These are phyloP conservation scores for Nasturtium officinale DNA, from an alignment of 345 rosid genomes.

Conservation along the genomic window DNA sequence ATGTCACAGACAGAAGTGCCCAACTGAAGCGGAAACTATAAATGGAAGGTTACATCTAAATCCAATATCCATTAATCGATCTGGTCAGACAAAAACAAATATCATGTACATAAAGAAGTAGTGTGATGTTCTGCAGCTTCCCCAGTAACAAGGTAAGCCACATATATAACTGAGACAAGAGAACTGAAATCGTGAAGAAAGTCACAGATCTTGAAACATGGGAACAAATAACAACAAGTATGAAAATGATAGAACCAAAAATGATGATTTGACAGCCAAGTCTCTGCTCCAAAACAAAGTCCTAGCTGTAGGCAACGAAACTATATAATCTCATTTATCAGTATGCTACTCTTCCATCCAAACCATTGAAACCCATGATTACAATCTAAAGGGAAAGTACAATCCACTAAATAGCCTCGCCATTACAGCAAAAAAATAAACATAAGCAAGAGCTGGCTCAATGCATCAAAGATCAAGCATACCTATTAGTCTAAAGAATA, in stretches of 20 bases:
- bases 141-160: not conserved
- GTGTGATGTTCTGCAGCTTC: not conserved
- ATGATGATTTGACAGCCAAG: not conserved
- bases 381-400: not conserved
- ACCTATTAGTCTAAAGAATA: conserved; percentile 3
- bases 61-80: not conserved
- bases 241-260: not conserved
- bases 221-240: not conserved
- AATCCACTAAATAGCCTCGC: conserved; percentile 6
- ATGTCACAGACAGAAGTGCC: conserved; percentile 1
- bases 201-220: conserved; percentile 18
- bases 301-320: not conserved
- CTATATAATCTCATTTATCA: not conserved
- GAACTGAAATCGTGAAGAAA: conserved; percentile 20
- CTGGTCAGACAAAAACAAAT: conserved; percentile 3
- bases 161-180: conserved; percentile 15
- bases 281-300: not conserved
- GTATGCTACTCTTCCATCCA: not conserved
- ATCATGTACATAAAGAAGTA: conserved; percentile 17
- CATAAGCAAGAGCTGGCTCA: conserved; percentile 4
- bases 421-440: not conserved
- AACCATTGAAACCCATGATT: not conserved
- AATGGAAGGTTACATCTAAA: not conserved
- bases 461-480: conserved; percentile 30
- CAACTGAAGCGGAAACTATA: conserved; percentile 2